These are phyloP conservation scores for Lindgomyces ingoldianus DNA, from an alignment of 495 filamentous ascomycete species.

Conservation along the genomic window DNA sequence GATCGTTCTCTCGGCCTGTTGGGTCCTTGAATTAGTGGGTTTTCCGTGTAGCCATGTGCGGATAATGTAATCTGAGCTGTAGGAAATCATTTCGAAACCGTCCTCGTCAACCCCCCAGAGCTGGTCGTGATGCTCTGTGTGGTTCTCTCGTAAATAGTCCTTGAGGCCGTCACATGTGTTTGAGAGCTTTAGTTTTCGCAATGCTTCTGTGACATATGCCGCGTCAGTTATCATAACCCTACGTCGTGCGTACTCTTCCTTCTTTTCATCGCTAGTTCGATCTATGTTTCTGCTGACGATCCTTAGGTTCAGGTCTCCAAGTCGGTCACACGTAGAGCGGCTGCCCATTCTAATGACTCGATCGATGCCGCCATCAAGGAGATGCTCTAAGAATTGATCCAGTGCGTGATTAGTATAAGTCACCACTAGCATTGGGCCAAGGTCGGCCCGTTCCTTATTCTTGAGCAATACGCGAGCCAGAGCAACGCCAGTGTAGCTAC, in stretches of 20 bases:
- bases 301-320: slow-evolving; percentile 40
- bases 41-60: slow-evolving; percentile 20
- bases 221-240: slow-evolving; percentile 32
- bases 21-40: not conserved
- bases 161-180: not conserved
- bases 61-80: slow-evolving; percentile 13
- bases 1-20: not conserved
- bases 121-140: not conserved
- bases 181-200: not conserved
- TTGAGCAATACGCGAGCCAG: slow-evolving; percentile 61
- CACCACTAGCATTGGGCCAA: slow-evolving; percentile 26
- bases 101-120: slow-evolving; percentile 41
- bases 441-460: slow-evolving; percentile 54
- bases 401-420: slow-evolving; percentile 63
- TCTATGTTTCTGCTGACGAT: not conserved
- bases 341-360: slow-evolving; percentile 71
- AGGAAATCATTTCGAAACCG: slow-evolving; percentile 33
- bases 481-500: slow-evolving; percentile 56
- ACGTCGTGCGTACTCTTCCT: slow-evolving; percentile 7
- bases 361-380: slow-evolving; percentile 55
- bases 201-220: not conserved
- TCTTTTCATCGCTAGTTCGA: slow-evolving; percentile 31
- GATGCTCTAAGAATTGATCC: slow-evolving; percentile 70
- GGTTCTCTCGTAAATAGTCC: not conserved
- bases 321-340: slow-evolving; percentile 61